Evolutionary conservation across 768 basidiomycete genomes (phyloP), one percentile per base, ranked within the genome.

Genomic region (Boletus barrowsii): DNA sequence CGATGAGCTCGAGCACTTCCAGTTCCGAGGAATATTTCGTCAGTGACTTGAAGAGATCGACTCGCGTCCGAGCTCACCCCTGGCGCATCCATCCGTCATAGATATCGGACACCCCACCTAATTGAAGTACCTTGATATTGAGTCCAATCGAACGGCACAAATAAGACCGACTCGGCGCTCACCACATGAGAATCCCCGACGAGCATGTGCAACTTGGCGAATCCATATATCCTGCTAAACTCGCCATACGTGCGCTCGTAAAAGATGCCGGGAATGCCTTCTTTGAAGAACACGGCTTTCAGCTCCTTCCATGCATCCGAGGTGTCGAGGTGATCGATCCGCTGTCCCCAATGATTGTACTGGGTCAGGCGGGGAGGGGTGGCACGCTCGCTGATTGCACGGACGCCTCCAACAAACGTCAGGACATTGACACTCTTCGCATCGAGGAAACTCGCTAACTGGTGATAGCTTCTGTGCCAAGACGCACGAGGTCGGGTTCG

Each of bases 81-180:
- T 74, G 9, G 89, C 88, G 36, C 79, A 77, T 0, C 89, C 89
- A 65, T 92, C 89, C 0, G 87, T 86, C 90, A 92, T 91, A 36
- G 82, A 83, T 53, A 88, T 68, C 1, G 90, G 90, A 53, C 88
- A 91, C 54, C 84, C 80, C 10, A 86, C 76, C 83, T 87, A 43
- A n/a, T n/a, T n/a, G n/a, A 18, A 39, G 26, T 3, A 20, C 5
- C 10, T 22, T 40, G 24, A 15, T 20, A 37, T 32, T 51, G 30
- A 48, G n/a, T 20, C 30, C 18, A 18, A 52, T 42, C 30, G 22
- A 29, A 26, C 18, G 3, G 22, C 9, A 10, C 36, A 37, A 4
- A 22, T 3, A 32, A 33, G 36, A 42, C 15, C 1, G 2, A 17
- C 20, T 17, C 11, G 24, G 68, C 76, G 30, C 29, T 29, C 47